These are phyloP conservation scores for Fomitopsis betulina DNA, from an alignment of 1,284 basidiomycete genomes.

Conservation along the genomic window DNA sequence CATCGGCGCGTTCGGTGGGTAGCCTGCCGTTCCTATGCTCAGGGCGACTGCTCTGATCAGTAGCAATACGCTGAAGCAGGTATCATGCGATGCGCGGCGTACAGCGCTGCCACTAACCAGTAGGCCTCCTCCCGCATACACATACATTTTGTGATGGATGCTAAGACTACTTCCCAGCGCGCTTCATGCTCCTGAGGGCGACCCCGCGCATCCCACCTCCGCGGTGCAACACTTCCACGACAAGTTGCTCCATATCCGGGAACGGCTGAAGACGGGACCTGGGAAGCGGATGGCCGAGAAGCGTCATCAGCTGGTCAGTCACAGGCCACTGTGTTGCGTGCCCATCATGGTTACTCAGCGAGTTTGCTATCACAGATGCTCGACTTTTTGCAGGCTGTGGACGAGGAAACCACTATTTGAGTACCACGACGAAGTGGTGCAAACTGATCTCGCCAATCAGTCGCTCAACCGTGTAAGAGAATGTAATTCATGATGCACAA, in stretches of 20 bases:
- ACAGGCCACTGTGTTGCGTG: not conserved
- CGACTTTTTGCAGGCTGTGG: constrained; percentile 24
- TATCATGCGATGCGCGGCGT: constrained; percentile 84
- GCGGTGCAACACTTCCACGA: constrained; percentile 87
- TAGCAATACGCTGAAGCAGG: constrained; percentile 49
- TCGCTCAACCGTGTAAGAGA: too few relatives aligned
- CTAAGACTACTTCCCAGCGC: constrained; percentile 37
- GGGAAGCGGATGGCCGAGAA: constrained; percentile 69
- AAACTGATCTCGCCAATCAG: too few relatives aligned
- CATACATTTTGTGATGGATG: not conserved
- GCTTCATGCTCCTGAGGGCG: constrained; percentile 56
- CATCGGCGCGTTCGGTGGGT: constrained; percentile 82
- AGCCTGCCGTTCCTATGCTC: not conserved
- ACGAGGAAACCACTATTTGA: constrained; percentile 23
- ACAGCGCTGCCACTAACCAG: constrained; percentile 64
- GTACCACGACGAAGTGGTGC: not conserved
- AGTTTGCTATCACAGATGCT: constrained; percentile 21
- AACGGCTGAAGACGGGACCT: constrained; percentile 71
- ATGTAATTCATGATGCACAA: too few relatives aligned
- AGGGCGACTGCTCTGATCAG: not conserved
- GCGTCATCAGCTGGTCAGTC: constrained; percentile 66
- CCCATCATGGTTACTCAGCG: not conserved
- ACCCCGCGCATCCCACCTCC: constrained; percentile 43
- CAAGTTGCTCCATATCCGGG: constrained; percentile 75
- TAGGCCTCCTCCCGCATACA: constrained; percentile 25